Evolutionary conservation across 192 early-diverging fungal genomes (phyloP).

Genomic region (Coemansia aciculifera): DNA sequence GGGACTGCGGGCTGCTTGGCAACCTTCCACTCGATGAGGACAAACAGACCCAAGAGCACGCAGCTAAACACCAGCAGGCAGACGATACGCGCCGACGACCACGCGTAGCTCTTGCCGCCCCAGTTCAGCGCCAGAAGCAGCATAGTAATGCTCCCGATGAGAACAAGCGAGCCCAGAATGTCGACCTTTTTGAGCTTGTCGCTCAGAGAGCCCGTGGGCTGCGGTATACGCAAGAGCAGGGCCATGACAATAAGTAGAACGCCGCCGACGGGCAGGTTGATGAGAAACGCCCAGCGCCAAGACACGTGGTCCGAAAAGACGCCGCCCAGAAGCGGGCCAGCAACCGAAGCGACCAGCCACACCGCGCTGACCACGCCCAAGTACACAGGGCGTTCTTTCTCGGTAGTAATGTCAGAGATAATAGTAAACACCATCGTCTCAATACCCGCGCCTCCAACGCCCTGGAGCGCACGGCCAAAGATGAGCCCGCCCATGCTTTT

Average conservation of each 20-base stretch:
- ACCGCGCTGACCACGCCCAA: conserved; percentile 61
- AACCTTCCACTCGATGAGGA: conserved; percentile 58
- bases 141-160: conserved; percentile 41
- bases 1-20: conserved; percentile 65
- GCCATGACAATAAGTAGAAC: conserved; percentile 57
- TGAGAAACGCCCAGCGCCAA: conserved; percentile 76
- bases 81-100: conserved; percentile 56
- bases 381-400: conserved; percentile 73
- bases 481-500: conserved; percentile 59
- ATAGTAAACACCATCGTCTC: conserved; percentile 68
- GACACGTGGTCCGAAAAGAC: conserved; percentile 63
- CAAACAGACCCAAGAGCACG: conserved; percentile 37
- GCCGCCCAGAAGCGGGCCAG: conserved; percentile 73
- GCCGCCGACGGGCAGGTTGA: conserved; percentile 73
- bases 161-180: conserved; percentile 49
- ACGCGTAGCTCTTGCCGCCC: conserved; percentile 59
- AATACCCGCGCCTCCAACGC: conserved; percentile 69
- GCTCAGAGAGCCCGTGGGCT: conserved; percentile 31
- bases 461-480: conserved; percentile 67
- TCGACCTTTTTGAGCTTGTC: conserved; percentile 58
- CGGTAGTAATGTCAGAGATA: conserved; percentile 70
- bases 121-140: conserved; percentile 58
- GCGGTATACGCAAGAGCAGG: conserved; percentile 63
- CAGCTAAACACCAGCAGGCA: conserved; percentile 47
- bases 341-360: conserved; percentile 59